Evolutionary conservation across 2,329 filamentous ascomycete genomes (phyloP).

Genomic region (Exophiala phaeomuriformis): DNA sequence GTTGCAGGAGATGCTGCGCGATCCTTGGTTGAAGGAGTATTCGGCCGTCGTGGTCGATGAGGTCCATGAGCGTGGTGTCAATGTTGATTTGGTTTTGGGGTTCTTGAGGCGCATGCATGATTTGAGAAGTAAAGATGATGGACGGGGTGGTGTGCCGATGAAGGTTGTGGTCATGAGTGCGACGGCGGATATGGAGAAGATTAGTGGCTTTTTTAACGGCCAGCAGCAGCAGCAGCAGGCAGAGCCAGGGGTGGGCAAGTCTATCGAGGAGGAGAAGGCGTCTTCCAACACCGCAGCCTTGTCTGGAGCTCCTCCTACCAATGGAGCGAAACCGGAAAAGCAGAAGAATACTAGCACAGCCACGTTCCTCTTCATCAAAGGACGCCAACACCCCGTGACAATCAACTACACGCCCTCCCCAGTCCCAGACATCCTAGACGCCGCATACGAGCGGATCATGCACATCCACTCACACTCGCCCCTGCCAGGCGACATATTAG

Average conservation of each 20-base stretch:
- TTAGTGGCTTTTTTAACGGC: slow-evolving; percentile 63
- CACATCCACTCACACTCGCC: slow-evolving; percentile 81
- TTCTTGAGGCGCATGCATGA: slow-evolving; percentile 74
- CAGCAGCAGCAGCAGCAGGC: background rate
- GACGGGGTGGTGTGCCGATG: slow-evolving; percentile 64
- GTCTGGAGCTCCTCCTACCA: too few relatives aligned
- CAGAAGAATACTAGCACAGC: slow-evolving; percentile 29
- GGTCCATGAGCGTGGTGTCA: slow-evolving; percentile 90
- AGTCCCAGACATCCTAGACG: slow-evolving; percentile 73
- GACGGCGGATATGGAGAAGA: slow-evolving; percentile 76
- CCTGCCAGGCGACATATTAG: slow-evolving; percentile 86
- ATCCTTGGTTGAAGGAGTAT: slow-evolving; percentile 75
- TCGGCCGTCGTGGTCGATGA: slow-evolving; percentile 91
- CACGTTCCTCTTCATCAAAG: slow-evolving; percentile 64
- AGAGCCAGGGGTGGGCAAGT: background rate
- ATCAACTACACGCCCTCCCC: slow-evolving; percentile 66
- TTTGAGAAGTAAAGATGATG: slow-evolving; percentile 28
- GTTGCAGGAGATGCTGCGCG: slow-evolving; percentile 82
- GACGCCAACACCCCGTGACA: slow-evolving; percentile 79
- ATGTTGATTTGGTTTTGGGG: slow-evolving; percentile 83
- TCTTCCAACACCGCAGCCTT: background rate
- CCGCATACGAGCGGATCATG: slow-evolving; percentile 72
- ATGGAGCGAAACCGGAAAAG: too few relatives aligned
- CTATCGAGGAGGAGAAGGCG: too few relatives aligned
- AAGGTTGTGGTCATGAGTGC: slow-evolving; percentile 97